These are phyloP conservation scores for Thielaviopsis punctulata DNA, from an alignment of 2,329 filamentous ascomycete genomes.

Conservation along the genomic window DNA sequence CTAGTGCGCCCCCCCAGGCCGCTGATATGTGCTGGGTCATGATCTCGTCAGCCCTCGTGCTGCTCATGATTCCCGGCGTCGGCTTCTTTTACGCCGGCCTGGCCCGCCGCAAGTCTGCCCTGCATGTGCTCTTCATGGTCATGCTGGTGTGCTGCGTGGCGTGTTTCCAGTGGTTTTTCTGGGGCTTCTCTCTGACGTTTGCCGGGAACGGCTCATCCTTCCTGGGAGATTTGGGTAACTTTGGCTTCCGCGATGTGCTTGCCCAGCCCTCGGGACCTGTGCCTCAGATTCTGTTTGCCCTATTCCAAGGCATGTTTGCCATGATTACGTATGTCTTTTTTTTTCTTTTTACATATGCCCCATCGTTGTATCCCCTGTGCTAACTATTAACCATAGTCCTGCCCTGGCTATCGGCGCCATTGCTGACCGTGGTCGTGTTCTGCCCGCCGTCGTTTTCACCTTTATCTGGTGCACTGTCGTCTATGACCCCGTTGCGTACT, in stretches of 20 bases:
- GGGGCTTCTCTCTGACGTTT: conserved; percentile 78
- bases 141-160: conserved; percentile 66
- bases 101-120: conserved; percentile 71
- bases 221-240: conserved; percentile 65
- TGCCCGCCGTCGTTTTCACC: conserved; percentile 47
- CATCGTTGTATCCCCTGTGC: too few relatives aligned
- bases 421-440: conserved; percentile 42
- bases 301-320: conserved; percentile 83
- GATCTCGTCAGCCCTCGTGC: conserved; percentile 57
- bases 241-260: conserved; percentile 64
- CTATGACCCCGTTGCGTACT: conserved; percentile 58
- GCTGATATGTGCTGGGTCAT: conserved; percentile 75
- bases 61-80: conserved; percentile 87
- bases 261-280: conserved; percentile 51
- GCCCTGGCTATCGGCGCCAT: conserved; percentile 43
- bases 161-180: conserved; percentile 90
- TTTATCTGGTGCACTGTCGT: conserved; percentile 57
- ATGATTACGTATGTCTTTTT: conserved; percentile 55
- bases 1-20: conserved; percentile 37
- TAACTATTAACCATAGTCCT: conserved; percentile 20
- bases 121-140: conserved; percentile 72
- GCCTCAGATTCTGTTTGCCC: conserved; percentile 67
- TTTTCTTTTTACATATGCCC: background rate
- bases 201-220: conserved; percentile 62
- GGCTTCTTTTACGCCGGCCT: conserved; percentile 92